Evolutionary conservation across 2,329 filamentous ascomycete genomes (phyloP).

Genomic region (Pyricularia sp.): DNA sequence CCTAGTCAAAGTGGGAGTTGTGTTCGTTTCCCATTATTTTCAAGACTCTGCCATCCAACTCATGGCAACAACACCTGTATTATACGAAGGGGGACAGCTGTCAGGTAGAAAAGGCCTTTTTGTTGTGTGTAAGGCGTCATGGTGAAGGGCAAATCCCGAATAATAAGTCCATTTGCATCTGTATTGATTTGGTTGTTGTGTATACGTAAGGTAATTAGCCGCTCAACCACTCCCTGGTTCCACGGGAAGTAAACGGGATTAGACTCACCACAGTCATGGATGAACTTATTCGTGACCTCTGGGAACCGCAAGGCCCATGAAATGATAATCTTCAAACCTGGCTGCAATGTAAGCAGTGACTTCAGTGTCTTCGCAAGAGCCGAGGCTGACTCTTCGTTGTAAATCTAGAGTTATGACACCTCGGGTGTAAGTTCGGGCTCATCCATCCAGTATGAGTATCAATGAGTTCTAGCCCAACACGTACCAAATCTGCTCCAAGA

Average conservation of each 20-base stretch:
- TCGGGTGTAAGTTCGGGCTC: background rate
- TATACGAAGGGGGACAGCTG: background rate
- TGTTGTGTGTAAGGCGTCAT: background rate
- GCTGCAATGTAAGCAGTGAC: background rate
- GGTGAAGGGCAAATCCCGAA: background rate
- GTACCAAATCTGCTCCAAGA: background rate
- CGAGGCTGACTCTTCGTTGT: background rate
- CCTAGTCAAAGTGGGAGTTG: too few relatives aligned
- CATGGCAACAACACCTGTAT: background rate
- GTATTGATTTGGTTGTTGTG: background rate
- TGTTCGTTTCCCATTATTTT: too few relatives aligned
- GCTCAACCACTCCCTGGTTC: background rate
- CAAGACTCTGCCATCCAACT: background rate
- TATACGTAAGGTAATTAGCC: background rate
- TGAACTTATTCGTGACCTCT: background rate
- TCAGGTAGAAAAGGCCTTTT: background rate
- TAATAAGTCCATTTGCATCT: background rate
- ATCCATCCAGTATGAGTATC: background rate
- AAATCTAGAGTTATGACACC: background rate
- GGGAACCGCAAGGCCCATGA: background rate
- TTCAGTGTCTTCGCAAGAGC: background rate
- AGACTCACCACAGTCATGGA: background rate
- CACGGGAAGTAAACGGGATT: background rate
- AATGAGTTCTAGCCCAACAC: background rate
- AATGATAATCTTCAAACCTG: background rate